Conservation (phyloP, 2,329 filamentous ascomycete species). For the Aspergillus felis region DNA sequence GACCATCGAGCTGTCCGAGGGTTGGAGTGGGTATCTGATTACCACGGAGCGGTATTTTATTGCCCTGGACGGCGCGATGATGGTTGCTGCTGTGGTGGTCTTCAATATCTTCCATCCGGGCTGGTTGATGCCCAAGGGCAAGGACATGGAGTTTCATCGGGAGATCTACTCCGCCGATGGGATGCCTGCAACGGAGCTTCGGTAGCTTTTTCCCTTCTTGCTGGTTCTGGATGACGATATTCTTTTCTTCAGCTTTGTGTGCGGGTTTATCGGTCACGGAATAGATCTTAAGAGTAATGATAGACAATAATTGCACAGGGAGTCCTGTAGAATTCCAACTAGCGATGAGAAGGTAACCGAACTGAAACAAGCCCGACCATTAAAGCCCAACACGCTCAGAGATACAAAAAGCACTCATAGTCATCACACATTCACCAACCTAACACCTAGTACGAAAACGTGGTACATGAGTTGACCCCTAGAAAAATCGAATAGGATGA, state of each 20-base stretch:
- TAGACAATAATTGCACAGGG: not conserved
- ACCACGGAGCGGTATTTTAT: conserved; percentile 50
- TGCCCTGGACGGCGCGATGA: conserved; percentile 48
- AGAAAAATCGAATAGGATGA: not conserved
- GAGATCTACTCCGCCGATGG: conserved; percentile 10
- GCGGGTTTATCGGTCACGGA: not conserved
- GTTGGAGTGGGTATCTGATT: conserved; percentile 50
- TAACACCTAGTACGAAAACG: not conserved
- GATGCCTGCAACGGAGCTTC: conserved; percentile 8
- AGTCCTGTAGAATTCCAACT: not conserved
- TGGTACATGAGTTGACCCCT: not conserved
- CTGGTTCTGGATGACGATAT: not conserved
- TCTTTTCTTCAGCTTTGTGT: not conserved
- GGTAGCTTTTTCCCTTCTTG: not conserved
- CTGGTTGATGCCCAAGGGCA: conserved; percentile 31
- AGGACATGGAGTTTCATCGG: conserved; percentile 7
- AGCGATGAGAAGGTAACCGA: not conserved
- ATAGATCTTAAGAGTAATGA: not conserved
- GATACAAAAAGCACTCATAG: not conserved
- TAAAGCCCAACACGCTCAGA: not conserved
- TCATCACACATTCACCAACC: not conserved
- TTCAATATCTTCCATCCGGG: conserved; percentile 46
- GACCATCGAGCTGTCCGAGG: conserved; percentile 48
- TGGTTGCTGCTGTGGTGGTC: conserved; percentile 44
- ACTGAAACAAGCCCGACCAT: not conserved